Conservation (phyloP, 2,329 filamentous ascomycete species). For the Neurospora sp. region DNA sequence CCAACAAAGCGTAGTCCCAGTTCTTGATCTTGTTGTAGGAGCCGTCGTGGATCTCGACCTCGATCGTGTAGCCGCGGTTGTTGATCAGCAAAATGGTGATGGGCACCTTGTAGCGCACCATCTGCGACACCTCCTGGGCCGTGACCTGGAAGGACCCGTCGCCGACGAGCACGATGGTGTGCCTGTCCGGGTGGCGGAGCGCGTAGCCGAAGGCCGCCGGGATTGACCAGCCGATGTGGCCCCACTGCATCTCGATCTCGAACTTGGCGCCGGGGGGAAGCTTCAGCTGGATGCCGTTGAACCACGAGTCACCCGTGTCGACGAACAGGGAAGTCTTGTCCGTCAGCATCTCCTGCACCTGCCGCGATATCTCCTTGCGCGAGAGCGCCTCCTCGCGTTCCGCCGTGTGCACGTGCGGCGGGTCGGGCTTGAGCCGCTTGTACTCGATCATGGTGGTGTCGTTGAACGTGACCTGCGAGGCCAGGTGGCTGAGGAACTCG, state of each 20-base stretch:
- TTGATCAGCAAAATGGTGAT: conserved; percentile 25
- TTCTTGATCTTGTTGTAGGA: conserved; percentile 24
- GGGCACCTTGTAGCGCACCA: conserved; percentile 23
- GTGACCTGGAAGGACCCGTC: conserved; percentile 29
- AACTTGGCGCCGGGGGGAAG: conserved; percentile 18
- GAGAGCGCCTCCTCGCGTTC: conserved; percentile 11
- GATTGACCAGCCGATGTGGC: conserved; percentile 21
- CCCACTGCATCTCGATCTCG: conserved; percentile 23
- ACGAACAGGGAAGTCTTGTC: conserved; percentile 17
- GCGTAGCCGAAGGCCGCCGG: conserved; percentile 20
- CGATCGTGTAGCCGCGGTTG: conserved; percentile 29
- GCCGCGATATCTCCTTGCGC: conserved; percentile 19
- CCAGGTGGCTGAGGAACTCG: conserved; percentile 17
- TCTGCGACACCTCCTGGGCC: conserved; percentile 26
- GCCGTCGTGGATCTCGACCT: conserved; percentile 28
- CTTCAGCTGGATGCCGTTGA: conserved; percentile 19
- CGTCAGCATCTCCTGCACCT: conserved; percentile 16
- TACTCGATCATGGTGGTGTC: conserved; percentile 20
- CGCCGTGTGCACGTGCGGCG: conserved; percentile 3
- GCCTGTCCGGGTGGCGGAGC: conserved; percentile 14
- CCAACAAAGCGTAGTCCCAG: conserved; percentile 21
- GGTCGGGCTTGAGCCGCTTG: conserved; percentile 16
- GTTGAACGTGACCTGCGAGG: conserved; percentile 15
- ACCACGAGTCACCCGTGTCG: conserved; percentile 21
- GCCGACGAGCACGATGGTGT: conserved; percentile 24